Percentiles rank a stretch among this genome's conserved stretches.
phyloP scores from a whole-genome alignment of 2,329 filamentous ascomycete genomes.

The Lasiodiplodia sp. region DNA sequence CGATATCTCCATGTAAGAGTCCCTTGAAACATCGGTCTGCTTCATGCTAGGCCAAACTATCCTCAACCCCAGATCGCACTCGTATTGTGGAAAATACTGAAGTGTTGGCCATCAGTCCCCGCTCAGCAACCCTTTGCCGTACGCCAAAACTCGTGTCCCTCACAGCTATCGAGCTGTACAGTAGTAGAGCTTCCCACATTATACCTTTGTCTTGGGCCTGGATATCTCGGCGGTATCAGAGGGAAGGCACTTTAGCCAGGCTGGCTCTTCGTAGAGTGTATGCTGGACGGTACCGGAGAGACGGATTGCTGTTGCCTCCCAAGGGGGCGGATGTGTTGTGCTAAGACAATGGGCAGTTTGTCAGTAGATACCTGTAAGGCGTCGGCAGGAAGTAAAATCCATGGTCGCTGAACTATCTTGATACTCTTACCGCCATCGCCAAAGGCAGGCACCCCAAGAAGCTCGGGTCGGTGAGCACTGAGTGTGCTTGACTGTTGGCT shows the following conservation, averaged over 20 bases:
- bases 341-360: neutral
- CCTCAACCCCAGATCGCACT: neutral
- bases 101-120: neutral
- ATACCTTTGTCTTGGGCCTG: neutral
- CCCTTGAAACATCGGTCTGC: no score
- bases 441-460: neutral
- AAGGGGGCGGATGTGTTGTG: neutral
- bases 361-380: neutral
- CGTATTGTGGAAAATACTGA: neutral
- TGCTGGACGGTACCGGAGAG: neutral
- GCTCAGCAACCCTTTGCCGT: neutral
- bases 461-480: neutral
- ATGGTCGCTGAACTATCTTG: neutral
- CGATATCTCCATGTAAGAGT: neutral
- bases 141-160: neutral
- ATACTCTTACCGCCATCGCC: neutral
- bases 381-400: neutral
- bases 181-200: neutral
- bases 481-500: neutral
- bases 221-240: neutral
- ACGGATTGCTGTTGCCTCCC: neutral
- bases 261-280: neutral
- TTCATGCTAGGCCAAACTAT: no score
- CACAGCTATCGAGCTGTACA: neutral
- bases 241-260: neutral